Percentiles rank a stretch among this genome's conserved stretches.
phyloP scores from a whole-genome alignment of 1,139 yeast species.

The Geotrichum europaeum region DNA sequence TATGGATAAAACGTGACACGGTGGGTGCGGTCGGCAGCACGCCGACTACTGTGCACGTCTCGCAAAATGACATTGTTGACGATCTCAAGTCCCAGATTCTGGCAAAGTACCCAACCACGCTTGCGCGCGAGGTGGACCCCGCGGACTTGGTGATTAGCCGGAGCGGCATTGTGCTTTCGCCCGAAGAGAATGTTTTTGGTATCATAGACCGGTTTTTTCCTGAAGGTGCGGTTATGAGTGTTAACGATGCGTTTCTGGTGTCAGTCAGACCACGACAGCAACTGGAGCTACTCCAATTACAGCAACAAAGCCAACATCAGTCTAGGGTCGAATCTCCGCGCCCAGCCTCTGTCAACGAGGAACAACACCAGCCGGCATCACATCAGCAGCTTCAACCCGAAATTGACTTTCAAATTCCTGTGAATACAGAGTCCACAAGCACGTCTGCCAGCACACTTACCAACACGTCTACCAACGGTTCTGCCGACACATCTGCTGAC shows the following conservation, averaged over 20 bases:
- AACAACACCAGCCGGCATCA: neutral
- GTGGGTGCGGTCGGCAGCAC: neutral
- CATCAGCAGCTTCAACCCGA: neutral
- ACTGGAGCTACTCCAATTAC: neutral
- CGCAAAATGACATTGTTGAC: constrained; percentile 50
- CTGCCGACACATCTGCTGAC: too few relatives aligned
- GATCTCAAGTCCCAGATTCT: constrained; percentile 61
- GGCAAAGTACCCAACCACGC: constrained; percentile 60
- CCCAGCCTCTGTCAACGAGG: neutral
- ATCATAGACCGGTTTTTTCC: constrained; percentile 59
- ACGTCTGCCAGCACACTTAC: neutral
- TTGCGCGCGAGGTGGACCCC: constrained; percentile 60
- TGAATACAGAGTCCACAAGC: neutral
- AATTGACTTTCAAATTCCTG: neutral
- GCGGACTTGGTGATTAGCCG: constrained; percentile 42
- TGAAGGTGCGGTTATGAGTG: constrained; percentile 49
- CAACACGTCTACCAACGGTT: too few relatives aligned
- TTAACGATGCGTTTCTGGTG: constrained; percentile 61
- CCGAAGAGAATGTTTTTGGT: constrained; percentile 59
- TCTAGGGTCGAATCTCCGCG: neutral
- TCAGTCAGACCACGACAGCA: neutral
- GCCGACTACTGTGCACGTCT: constrained; percentile 61
- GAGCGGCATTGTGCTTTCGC: constrained; percentile 38
- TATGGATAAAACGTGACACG: constrained; percentile 56
- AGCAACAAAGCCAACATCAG: neutral